Conservation (phyloP, 2,329 filamentous ascomycete species). For the Davidsoniella neocaledoniae region DNA sequence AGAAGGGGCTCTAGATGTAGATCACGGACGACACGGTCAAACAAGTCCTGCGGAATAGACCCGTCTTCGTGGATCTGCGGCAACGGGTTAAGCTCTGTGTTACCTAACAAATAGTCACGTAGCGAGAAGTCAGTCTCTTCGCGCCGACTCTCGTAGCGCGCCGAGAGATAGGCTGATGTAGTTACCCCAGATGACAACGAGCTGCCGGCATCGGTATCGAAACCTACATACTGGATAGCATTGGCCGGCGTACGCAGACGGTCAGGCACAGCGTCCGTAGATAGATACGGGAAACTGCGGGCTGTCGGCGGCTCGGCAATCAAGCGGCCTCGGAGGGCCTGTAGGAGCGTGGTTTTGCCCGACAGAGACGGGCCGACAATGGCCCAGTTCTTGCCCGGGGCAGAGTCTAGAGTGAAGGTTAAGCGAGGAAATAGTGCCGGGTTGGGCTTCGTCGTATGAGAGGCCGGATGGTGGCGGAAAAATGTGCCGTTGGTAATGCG, state of each 20-base stretch:
- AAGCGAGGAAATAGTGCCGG: constrained; percentile 57
- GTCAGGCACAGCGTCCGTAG: constrained; percentile 39
- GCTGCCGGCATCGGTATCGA: constrained; percentile 53
- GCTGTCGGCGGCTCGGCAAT: constrained; percentile 60
- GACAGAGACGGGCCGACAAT: constrained; percentile 64
- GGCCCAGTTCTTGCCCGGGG: constrained; percentile 53
- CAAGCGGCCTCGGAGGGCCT: constrained; percentile 59
- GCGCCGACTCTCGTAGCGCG: constrained; percentile 73
- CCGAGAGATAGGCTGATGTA: constrained; percentile 69
- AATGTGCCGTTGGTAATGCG: constrained; percentile 66
- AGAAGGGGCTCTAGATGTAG: constrained; percentile 53
- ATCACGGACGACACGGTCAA: constrained; percentile 50
- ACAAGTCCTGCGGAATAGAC: constrained; percentile 28
- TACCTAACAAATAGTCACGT: constrained; percentile 61
- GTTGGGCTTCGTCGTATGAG: constrained; percentile 36
- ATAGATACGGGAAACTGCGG: constrained; percentile 63
- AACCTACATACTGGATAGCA: constrained; percentile 81
- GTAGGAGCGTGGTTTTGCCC: constrained; percentile 68
- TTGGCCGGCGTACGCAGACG: constrained; percentile 40
- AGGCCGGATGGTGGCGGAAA: constrained; percentile 55
- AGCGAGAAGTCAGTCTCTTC: constrained; percentile 82
- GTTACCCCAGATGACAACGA: constrained; percentile 35
- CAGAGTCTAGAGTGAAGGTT: constrained; percentile 50
- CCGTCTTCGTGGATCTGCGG: constrained; percentile 26
- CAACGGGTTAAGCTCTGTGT: constrained; percentile 66